Percentiles rank a stretch among this genome's conserved stretches.
These are phyloP conservation scores for Cyberlindnera xylosilytica DNA, from an alignment of 805 yeast species.

Conservation along the genomic window DNA sequence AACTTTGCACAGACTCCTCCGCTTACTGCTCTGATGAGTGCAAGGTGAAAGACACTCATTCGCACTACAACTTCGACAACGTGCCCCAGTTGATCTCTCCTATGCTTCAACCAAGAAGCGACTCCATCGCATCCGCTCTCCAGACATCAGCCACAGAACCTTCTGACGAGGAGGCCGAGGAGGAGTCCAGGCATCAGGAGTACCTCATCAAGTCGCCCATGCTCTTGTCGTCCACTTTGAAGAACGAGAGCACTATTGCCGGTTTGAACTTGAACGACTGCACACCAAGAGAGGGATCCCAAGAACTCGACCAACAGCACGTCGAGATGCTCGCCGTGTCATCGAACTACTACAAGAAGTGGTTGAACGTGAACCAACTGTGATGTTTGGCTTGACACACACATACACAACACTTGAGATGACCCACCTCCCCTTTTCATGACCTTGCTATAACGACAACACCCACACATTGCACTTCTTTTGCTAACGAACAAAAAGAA, in stretches of 20 bases:
- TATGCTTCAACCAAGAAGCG: slow-evolving; percentile 27
- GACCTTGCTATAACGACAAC: slow-evolving; percentile 2
- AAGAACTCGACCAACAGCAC: slow-evolving; percentile 18
- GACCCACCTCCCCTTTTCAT: not conserved
- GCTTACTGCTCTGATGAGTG: slow-evolving; percentile 48
- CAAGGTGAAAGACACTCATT: slow-evolving; percentile 29
- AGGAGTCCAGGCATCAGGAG: slow-evolving; percentile 19
- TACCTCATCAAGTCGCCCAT: slow-evolving; percentile 29
- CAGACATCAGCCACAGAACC: slow-evolving; percentile 8
- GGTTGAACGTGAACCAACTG: slow-evolving; percentile 25
- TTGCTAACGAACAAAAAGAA: slow-evolving; percentile 3
- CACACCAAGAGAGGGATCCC: slow-evolving; percentile 18
- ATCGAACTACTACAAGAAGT: slow-evolving; percentile 29
- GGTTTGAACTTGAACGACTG: slow-evolving; percentile 25
- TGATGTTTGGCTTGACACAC: not conserved
- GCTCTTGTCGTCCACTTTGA: slow-evolving; percentile 22
- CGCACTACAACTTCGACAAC: slow-evolving; percentile 25
- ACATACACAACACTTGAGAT: not conserved
- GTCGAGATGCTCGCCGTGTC: slow-evolving; percentile 26
- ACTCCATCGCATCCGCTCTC: slow-evolving; percentile 20
- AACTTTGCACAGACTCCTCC: slow-evolving; percentile 39
- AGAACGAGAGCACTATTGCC: slow-evolving; percentile 25
- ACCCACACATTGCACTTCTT: slow-evolving; percentile 1
- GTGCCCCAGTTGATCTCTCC: slow-evolving; percentile 30
- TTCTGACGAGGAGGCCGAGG: slow-evolving; percentile 19